These are phyloP conservation scores for Taphrina deformans DNA, from an alignment of 1,139 yeast genomes.

Conservation along the genomic window DNA sequence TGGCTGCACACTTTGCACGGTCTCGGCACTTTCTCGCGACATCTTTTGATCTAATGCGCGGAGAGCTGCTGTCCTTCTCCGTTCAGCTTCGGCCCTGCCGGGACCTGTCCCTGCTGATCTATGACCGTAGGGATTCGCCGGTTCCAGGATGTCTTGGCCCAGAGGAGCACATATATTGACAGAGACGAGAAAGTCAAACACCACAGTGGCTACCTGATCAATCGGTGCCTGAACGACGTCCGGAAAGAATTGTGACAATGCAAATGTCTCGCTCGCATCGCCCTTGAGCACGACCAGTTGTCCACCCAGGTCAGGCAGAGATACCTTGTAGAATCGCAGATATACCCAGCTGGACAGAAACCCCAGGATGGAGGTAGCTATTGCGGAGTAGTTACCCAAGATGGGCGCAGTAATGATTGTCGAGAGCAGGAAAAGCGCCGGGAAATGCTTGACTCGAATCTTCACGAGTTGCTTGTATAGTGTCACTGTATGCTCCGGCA, in stretches of 20 bases:
- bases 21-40: not conserved
- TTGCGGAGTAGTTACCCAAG: conserved; percentile 37
- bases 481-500: conserved; percentile 81
- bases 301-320: conserved; percentile 45
- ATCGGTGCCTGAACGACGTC: conserved; percentile 46
- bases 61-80: conserved; percentile 55
- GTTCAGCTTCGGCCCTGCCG: conserved; percentile 60
- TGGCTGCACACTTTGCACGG: not conserved
- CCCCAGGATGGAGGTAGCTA: conserved; percentile 66
- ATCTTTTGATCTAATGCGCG: conserved; percentile 15
- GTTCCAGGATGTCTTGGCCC: conserved; percentile 56
- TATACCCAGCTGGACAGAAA: conserved; percentile 72
- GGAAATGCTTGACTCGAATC: conserved; percentile 67
- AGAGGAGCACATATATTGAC: conserved; percentile 64
- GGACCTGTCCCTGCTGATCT: conserved; percentile 40
- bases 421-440: conserved; percentile 57
- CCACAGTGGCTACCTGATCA: conserved; percentile 55
- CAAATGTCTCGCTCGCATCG: conserved; percentile 88
- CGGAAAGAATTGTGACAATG: conserved; percentile 64
- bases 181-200: conserved; percentile 56
- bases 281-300: conserved; percentile 51
- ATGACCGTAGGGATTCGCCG: conserved; percentile 31
- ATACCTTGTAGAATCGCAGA: conserved; percentile 69
- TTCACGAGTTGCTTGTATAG: conserved; percentile 64
- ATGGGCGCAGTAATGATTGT: conserved; percentile 47